Percentiles rank a stretch among this genome's conserved stretches.
Conservation (phyloP, 129 eudicot genomes). For the Arctium lappa region DNA sequence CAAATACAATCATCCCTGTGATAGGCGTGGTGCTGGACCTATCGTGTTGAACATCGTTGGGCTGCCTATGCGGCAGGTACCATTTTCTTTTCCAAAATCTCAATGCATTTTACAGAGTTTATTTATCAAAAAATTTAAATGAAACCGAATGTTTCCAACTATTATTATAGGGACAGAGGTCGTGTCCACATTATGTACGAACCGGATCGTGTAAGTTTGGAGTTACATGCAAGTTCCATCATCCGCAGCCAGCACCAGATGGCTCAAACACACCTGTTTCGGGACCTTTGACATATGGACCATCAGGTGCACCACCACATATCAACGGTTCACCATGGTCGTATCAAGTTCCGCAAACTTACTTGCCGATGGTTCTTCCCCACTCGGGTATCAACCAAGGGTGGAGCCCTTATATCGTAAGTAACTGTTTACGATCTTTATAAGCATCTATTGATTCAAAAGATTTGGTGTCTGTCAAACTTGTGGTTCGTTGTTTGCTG, state of each 20-base stretch:
- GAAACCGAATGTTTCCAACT: neutral
- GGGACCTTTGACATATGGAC: constrained; percentile 13
- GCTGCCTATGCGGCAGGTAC: constrained; percentile 78
- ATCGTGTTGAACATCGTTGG: constrained; percentile 47
- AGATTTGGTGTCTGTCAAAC: too few species aligned
- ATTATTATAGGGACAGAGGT: constrained; percentile 49
- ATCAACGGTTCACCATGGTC: constrained; percentile 40
- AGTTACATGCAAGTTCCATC: constrained; percentile 65
- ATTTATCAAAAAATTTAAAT: neutral
- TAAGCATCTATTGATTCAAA: neutral
- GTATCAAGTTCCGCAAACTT: constrained; percentile 41
- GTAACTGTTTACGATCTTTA: constrained; percentile 8
- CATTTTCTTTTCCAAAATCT: constrained; percentile 1
- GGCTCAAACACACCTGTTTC: constrained; percentile 30
- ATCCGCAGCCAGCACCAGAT: constrained; percentile 53
- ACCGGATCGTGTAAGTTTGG: constrained; percentile 78
- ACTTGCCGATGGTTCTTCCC: constrained; percentile 48
- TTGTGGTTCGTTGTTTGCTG: neutral
- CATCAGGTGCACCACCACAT: constrained; percentile 35
- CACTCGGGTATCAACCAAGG: constrained; percentile 35
- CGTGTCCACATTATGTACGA: constrained; percentile 67
- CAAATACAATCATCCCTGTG: constrained; percentile 76
- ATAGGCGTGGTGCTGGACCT: constrained; percentile 41
- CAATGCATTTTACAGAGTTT: neutral
- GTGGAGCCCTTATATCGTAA: constrained; percentile 61